phyloP scores from a whole-genome alignment of 164 flowering plant genomes.

The Tetracentron sinense region DNA sequence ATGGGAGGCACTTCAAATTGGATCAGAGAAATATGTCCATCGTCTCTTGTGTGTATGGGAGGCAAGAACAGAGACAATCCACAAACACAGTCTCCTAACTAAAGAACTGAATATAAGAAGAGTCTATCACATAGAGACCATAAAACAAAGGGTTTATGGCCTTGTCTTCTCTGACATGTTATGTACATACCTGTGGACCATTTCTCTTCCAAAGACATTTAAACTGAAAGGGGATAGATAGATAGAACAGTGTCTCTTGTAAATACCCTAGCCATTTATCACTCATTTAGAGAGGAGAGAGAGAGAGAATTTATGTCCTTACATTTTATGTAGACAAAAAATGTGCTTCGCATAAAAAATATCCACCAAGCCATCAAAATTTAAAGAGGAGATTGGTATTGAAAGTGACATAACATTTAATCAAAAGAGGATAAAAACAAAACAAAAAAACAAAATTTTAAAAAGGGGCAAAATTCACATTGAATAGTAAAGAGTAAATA shows the following conservation, averaged over 20 bases:
- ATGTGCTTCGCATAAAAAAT: background rate
- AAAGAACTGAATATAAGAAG: background rate
- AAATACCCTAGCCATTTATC: constrained; percentile 24
- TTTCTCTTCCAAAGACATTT: constrained; percentile 13
- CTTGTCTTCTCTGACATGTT: constrained; percentile 43
- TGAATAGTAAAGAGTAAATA: background rate
- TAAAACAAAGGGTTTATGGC: constrained; percentile 44
- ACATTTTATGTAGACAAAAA: background rate
- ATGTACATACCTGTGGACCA: constrained; percentile 39
- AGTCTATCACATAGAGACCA: constrained; percentile 41
- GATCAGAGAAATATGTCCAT: constrained; percentile 28
- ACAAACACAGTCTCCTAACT: constrained; percentile 28
- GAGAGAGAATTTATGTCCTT: background rate
- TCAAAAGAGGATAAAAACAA: background rate
- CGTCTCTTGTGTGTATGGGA: constrained; percentile 16
- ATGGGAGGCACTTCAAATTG: constrained; percentile 50
- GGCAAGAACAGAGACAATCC: constrained; percentile 33
- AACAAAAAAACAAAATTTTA: background rate
- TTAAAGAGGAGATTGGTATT: constrained; percentile 20
- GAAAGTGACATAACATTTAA: constrained; percentile 32
- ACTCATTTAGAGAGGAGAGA: background rate
- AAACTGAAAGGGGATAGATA: constrained; percentile 6
- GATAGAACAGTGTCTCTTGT: constrained; percentile 1
- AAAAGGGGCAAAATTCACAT: background rate
- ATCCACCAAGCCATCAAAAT: background rate